Percentiles rank a stretch among this genome's conserved stretches.
phyloP scores from a whole-genome alignment of 2,329 filamentous ascomycete species.

The Alternaria ethzedia region DNA sequence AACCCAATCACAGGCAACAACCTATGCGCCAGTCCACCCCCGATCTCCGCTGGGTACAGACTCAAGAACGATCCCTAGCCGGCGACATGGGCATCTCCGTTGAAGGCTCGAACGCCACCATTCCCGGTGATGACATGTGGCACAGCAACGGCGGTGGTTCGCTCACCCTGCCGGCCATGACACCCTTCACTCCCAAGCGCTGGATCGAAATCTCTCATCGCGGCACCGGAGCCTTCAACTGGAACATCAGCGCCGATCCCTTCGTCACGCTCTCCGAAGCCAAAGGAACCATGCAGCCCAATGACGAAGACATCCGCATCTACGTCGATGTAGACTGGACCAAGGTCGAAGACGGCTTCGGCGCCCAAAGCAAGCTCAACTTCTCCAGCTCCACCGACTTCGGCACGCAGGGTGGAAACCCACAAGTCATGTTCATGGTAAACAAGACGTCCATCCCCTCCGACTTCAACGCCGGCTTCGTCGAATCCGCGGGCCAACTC shows the following conservation, averaged over 20 bases:
- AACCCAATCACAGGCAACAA: slow-evolving; percentile 63
- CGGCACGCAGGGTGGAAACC: slow-evolving; percentile 44
- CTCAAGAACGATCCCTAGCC: slow-evolving; percentile 62
- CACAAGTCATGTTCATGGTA: slow-evolving; percentile 40
- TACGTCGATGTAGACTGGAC: slow-evolving; percentile 49
- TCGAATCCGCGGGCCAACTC: slow-evolving; percentile 43
- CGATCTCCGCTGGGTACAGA: slow-evolving; percentile 65
- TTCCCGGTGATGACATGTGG: slow-evolving; percentile 70
- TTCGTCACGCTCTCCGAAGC: slow-evolving; percentile 45
- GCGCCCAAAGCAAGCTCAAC: slow-evolving; percentile 41
- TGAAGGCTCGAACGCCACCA: slow-evolving; percentile 70
- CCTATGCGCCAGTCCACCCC: slow-evolving; percentile 74
- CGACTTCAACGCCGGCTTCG: slow-evolving; percentile 42
- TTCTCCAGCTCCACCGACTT: slow-evolving; percentile 45
- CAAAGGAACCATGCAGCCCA: slow-evolving; percentile 39
- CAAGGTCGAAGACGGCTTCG: slow-evolving; percentile 32
- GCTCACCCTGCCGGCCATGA: slow-evolving; percentile 39
- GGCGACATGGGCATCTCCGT: slow-evolving; percentile 69
- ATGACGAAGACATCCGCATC: slow-evolving; percentile 41
- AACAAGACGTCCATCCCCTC: slow-evolving; percentile 45
- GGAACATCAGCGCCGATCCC: slow-evolving; percentile 47
- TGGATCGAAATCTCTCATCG: slow-evolving; percentile 48
- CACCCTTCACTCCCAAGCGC: slow-evolving; percentile 43
- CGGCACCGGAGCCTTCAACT: slow-evolving; percentile 40
- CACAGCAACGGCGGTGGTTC: slow-evolving; percentile 56